A percentile compares a stretch with the other conserved stretches of the same genome.
Conservation (phyloP, 1,284 basidiomycete species). For the Cutaneotrichosporon mucoides region DNA sequence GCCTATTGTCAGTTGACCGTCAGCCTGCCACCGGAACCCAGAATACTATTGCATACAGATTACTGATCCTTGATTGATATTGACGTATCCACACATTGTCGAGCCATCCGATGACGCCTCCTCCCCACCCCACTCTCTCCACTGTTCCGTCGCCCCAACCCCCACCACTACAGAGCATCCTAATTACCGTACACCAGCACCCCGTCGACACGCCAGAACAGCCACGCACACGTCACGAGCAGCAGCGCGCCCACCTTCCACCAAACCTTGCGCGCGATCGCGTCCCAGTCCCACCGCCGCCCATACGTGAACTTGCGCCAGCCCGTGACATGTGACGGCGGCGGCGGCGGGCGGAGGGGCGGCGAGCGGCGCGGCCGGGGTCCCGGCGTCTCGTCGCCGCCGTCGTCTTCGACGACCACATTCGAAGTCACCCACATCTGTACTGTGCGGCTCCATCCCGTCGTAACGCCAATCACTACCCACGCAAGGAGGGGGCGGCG, state of each 20-base stretch:
- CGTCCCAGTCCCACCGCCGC: constrained; percentile 47
- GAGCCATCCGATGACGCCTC: too few relatives aligned
- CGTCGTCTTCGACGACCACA: constrained; percentile 21
- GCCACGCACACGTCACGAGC: constrained; percentile 42
- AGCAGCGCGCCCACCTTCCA: constrained; percentile 44
- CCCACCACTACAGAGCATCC: too few relatives aligned
- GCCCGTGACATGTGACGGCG: constrained; percentile 22
- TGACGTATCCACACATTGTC: too few relatives aligned
- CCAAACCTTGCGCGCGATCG: constrained; percentile 41
- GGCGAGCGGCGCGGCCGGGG: constrained; percentile 7
- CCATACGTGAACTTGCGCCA: constrained; percentile 39
- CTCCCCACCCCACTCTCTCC: too few relatives aligned
- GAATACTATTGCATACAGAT: too few relatives aligned
- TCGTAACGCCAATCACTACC: constrained; percentile 51
- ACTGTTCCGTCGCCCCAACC: too few relatives aligned
- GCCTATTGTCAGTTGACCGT: too few relatives aligned
- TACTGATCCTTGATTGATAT: too few relatives aligned
- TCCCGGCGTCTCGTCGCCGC: constrained; percentile 11
- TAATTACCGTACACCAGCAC: not conserved
- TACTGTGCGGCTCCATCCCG: constrained; percentile 43
- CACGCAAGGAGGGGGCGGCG: constrained; percentile 45
- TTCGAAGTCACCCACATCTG: constrained; percentile 52
- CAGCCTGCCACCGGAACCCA: too few relatives aligned
- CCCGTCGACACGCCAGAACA: constrained; percentile 42
- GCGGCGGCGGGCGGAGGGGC: constrained; percentile 11